These are phyloP conservation scores for Cladosporium sp. DNA, from an alignment of 2,329 filamentous ascomycete genomes.

Conservation along the genomic window DNA sequence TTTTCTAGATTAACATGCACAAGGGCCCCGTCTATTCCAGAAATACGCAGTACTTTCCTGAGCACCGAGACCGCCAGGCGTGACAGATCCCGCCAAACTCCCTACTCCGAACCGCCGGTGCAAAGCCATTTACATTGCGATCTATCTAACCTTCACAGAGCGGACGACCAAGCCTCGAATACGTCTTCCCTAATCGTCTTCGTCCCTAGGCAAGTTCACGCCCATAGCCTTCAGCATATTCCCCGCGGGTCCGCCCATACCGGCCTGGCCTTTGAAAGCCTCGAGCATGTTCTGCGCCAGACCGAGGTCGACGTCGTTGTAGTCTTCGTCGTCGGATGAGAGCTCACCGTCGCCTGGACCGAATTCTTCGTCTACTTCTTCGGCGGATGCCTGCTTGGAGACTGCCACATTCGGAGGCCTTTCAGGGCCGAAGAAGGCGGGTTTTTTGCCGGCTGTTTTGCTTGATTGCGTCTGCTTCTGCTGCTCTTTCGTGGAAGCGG, in stretches of 20 bases:
- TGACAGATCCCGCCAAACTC: no score
- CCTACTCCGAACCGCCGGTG: no score
- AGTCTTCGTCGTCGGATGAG: slow-evolving; percentile 44
- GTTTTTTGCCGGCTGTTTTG: slow-evolving; percentile 13
- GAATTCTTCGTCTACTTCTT: slow-evolving; percentile 36
- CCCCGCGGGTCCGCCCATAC: slow-evolving; percentile 77
- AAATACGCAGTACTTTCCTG: no score
- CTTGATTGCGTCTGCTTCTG: slow-evolving; percentile 10
- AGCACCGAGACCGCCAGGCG: no score
- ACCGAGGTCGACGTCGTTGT: slow-evolving; percentile 78
- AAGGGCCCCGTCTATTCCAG: no score
- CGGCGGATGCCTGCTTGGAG: slow-evolving; percentile 31
- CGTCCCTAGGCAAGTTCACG: slow-evolving; percentile 73
- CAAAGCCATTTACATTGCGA: no score
- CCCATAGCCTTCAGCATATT: slow-evolving; percentile 88
- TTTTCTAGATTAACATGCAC: no score
- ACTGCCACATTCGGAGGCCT: slow-evolving; percentile 24
- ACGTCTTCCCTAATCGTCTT: slow-evolving; percentile 47
- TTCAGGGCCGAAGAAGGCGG: slow-evolving; percentile 26
- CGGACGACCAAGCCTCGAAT: neutral
- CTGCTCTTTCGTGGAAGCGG: slow-evolving; percentile 26
- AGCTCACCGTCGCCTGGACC: slow-evolving; percentile 32
- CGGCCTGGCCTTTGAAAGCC: slow-evolving; percentile 86
- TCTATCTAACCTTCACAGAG: no score
- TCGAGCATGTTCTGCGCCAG: slow-evolving; percentile 87